Evolutionary conservation across 129 eudicot species (phyloP).

Genomic region (Centella asiatica): DNA sequence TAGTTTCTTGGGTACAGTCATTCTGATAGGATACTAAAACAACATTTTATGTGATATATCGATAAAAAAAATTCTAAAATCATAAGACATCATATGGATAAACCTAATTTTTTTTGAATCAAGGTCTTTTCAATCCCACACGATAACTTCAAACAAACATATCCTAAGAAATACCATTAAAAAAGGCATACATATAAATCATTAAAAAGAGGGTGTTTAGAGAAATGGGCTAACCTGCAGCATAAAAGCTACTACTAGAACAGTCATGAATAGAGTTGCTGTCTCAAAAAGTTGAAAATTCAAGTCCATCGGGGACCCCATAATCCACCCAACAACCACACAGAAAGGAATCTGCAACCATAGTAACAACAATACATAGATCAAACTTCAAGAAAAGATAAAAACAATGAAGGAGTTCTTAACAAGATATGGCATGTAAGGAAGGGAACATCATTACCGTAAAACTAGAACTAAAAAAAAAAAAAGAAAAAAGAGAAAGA

Average conservation of each 20-base stretch:
- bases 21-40: too few species aligned
- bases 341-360: constrained; percentile 77
- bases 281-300: constrained; percentile 87
- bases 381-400: too few species aligned
- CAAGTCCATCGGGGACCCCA: constrained; percentile 70
- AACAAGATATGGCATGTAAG: too few species aligned
- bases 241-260: constrained; percentile 83
- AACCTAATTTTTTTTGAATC: not conserved
- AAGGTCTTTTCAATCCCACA: not conserved
- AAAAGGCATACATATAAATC: not conserved
- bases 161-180: not conserved
- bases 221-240: constrained; percentile 45
- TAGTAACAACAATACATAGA: not conserved
- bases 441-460: too few species aligned
- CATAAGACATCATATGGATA: not conserved
- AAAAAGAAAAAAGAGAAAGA: too few species aligned
- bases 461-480: too few species aligned
- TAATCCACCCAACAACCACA: constrained; percentile 80
- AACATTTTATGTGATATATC: too few species aligned
- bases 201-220: not conserved
- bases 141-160: not conserved
- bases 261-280: constrained; percentile 70
- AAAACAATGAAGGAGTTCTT: too few species aligned
- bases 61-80: too few species aligned
- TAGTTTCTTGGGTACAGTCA: too few species aligned